These are phyloP conservation scores for Cordyceps javanica DNA, from an alignment of 2,329 filamentous ascomycete genomes.

Conservation along the genomic window DNA sequence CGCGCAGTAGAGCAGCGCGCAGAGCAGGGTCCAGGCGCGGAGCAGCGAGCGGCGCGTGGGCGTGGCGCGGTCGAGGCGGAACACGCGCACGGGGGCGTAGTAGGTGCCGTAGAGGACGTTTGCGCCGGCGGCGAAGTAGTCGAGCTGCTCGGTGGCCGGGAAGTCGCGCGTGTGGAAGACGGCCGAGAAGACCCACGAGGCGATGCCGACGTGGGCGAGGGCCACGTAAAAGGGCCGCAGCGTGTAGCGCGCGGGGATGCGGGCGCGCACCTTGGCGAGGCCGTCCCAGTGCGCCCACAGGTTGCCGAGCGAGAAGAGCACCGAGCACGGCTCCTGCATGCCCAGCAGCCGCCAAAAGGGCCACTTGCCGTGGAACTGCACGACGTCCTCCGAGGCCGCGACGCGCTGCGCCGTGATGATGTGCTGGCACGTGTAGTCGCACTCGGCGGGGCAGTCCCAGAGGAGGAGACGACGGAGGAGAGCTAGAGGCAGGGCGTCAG, in stretches of 20 bases:
- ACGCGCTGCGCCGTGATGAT: slow-evolving; percentile 72
- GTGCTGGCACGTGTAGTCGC: slow-evolving; percentile 97
- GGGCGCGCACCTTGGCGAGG: slow-evolving; percentile 60
- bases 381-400: slow-evolving; percentile 58
- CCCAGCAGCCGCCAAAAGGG: slow-evolving; percentile 86
- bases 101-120: slow-evolving; percentile 88
- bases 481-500: slow-evolving; percentile 55
- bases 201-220: slow-evolving; percentile 75
- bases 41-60: slow-evolving; percentile 45
- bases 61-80: slow-evolving; percentile 63
- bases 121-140: slow-evolving; percentile 91
- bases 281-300: slow-evolving; percentile 78
- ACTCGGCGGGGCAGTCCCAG: slow-evolving; percentile 90
- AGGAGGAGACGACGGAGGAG: slow-evolving; percentile 78
- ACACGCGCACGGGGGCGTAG: slow-evolving; percentile 75
- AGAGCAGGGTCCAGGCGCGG: slow-evolving; percentile 69
- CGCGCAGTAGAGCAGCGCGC: slow-evolving; percentile 60
- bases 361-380: slow-evolving; percentile 99
- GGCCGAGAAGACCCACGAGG: slow-evolving; percentile 82
- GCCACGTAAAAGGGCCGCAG: slow-evolving; percentile 73
- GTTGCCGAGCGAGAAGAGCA: slow-evolving; percentile 90
- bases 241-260: slow-evolving; percentile 66
- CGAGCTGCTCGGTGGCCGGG: slow-evolving; percentile 77
- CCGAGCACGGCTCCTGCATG: slow-evolving; percentile 90
- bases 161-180: slow-evolving; percentile 93